Evolutionary conservation across 2,329 filamentous ascomycete genomes (phyloP), one percentile per base, ranked within the genome.

Genomic region (Fusarium sp.): DNA sequence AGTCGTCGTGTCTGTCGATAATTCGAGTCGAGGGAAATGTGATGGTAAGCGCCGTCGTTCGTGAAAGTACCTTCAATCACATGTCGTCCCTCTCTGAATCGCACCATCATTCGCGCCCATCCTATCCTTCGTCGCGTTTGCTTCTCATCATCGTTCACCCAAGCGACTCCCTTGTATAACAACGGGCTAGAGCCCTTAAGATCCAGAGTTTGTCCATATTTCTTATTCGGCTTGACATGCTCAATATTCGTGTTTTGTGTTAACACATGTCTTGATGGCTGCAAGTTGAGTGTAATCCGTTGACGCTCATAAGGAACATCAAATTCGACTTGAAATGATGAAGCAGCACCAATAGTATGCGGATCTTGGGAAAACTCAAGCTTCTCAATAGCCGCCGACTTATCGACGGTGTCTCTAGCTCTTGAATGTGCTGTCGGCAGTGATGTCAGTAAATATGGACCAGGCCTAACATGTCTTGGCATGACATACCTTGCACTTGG

Each of bases 41-140:
- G 69, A 4, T 67, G 63, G 9, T 62, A 52, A 1, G 59, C 44
- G n/a, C 59, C 51, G 4, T 60, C 51, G 21, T 72, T 56, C 16
- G 51, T 74, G 13, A 72, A 74, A 1, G 69, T 70, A 2, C 71
- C 71, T 2, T 74, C 71, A 4, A 74, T 54, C 0, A 69, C 21
- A 11, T 61, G 43, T 18, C 31, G 34, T 0, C 62, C 48, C 13
- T 53, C 37, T 9, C 53, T 44, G 21, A 50, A 16, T 18, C 69
- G 57, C 7, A 72, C 6, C 37, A 73, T 60, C 14, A 74, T 58
- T 34, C 71, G 63, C 2, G 71, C 57, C 46, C 54, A 67, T 11
- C 71, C 71, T 19, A 49, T 55, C 3, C 49, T 50, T 14, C 25
- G 51, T 44, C 69, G 71, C 0, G 21, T 26, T n/a, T 56, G 23